Evolutionary conservation across 768 basidiomycete genomes (phyloP), one percentile per base, ranked within the genome.

Genomic region (Termitomyces heimii): DNA sequence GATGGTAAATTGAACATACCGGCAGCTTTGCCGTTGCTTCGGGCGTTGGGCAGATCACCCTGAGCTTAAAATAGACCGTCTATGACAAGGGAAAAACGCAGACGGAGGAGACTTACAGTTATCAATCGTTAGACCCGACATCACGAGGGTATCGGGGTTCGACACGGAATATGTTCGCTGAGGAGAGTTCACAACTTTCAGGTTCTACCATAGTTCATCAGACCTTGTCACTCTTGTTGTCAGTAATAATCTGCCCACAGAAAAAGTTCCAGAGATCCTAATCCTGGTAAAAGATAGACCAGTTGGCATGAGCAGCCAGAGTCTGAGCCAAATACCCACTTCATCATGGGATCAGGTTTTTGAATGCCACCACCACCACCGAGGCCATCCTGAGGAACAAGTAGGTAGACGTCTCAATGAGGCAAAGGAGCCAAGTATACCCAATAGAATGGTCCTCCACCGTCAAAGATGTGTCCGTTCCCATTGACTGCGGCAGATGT

Each of bases 101-200:
- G 24, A 4, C 10, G 10, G 10, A 39, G 10, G 22, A 39, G 5
- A 63, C 79, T 60, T 48, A 86, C 85, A 82, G 59, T 87, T 73
- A 58, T 87, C 83, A 55, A 88, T 75, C 18, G 65, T 76, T 26
- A 82, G 65, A 39, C 70, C 66, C 1, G 76, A 73, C 65, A 88
- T 79, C 16, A 67, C 62, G 28, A 77, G 63, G 5, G 73, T 63
- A 7, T 65, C 75, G 10, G 72, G 70, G 59, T 77, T 77, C 32
- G 71, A 73, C 18, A 74, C 71, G 16, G 73, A 74, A 64, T 72
- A 75, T 1, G 67, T 70, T 28, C 73, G 70, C 7, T 67, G 69
- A 0, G 76, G 76, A 6, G 75, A 76, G 60, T 77, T 77, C 42
- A 77, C 59, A 3, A 77, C 74, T 46, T 66, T 70, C 29, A 77